phyloP scores from a whole-genome alignment of 1,284 basidiomycete species.

The Sporisorium exsertum region DNA sequence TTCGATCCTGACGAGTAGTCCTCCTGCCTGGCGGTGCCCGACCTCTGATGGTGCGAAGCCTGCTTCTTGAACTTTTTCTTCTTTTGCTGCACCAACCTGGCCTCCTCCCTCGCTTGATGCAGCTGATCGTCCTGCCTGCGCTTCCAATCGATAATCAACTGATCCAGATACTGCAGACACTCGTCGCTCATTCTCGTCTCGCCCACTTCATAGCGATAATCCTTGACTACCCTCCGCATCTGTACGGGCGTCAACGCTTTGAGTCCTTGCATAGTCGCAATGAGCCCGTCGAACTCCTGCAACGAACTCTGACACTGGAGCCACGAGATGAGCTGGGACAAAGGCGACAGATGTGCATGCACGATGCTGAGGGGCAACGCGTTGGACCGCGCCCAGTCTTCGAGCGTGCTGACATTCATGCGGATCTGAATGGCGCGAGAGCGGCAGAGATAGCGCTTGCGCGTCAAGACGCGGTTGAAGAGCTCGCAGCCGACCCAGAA shows the following conservation, averaged over 20 bases:
- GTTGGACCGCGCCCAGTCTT: slow-evolving; percentile 89
- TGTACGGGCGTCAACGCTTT: slow-evolving; percentile 89
- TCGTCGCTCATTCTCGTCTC: slow-evolving; percentile 93
- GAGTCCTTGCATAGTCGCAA: slow-evolving; percentile 89
- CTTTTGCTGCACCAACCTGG: slow-evolving; percentile 17
- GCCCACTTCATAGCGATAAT: slow-evolving; percentile 94
- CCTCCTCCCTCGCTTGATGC: slow-evolving; percentile 37
- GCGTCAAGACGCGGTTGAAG: slow-evolving; percentile 95
- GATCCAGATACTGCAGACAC: slow-evolving; percentile 90
- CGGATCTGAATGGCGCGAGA: slow-evolving; percentile 88
- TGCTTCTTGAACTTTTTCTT: slow-evolving; percentile 40
- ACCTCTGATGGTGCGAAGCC: slow-evolving; percentile 37
- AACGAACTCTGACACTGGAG: slow-evolving; percentile 76
- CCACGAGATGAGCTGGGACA: slow-evolving; percentile 87
- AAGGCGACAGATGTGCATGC: slow-evolving; percentile 81
- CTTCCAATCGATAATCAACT: slow-evolving; percentile 96
- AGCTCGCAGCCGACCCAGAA: slow-evolving; percentile 87
- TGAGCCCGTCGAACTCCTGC: slow-evolving; percentile 84
- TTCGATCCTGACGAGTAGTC: slow-evolving; percentile 22
- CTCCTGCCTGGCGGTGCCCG: slow-evolving; percentile 57
- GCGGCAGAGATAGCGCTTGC: slow-evolving; percentile 93
- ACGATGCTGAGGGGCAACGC: slow-evolving; percentile 83
- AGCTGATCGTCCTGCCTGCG: slow-evolving; percentile 69
- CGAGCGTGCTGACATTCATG: slow-evolving; percentile 85
- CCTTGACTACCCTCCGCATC: slow-evolving; percentile 90